These are phyloP conservation scores for Marasmius sp. DNA, from an alignment of 1,284 basidiomycete species.

Conservation along the genomic window DNA sequence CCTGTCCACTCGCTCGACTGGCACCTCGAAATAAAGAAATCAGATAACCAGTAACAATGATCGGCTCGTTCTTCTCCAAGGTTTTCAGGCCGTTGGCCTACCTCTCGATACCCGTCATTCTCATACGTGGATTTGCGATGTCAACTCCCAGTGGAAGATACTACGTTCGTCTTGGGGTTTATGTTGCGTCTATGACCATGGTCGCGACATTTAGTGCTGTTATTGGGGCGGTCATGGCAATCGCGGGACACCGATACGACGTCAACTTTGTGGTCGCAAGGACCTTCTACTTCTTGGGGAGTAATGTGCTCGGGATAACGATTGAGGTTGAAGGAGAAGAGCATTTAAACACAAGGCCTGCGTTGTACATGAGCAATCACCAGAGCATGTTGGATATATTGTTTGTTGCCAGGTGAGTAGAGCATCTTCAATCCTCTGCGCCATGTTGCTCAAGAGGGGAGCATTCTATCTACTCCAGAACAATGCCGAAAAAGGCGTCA, in stretches of 20 bases:
- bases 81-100: constrained; percentile 72
- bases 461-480: constrained; percentile 39
- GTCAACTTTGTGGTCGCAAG: constrained; percentile 87
- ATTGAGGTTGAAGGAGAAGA: constrained; percentile 88
- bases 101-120: constrained; percentile 64
- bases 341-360: constrained; percentile 65
- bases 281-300: constrained; percentile 77
- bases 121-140: constrained; percentile 58
- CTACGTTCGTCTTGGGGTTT: constrained; percentile 75
- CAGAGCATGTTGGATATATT: constrained; percentile 92
- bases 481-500: constrained; percentile 81
- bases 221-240: constrained; percentile 67
- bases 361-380: constrained; percentile 89
- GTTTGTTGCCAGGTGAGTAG: constrained; percentile 74
- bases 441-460: neutral
- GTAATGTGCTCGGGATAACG: constrained; percentile 66
- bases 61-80: constrained; percentile 59
- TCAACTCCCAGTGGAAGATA: constrained; percentile 60
- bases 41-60: neutral
- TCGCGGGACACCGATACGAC: constrained; percentile 77
- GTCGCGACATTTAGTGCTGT: constrained; percentile 79
- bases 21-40: neutral
- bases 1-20: neutral
- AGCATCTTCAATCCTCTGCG: neutral
- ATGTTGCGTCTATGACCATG: constrained; percentile 72